Conservation (phyloP, 202 grass and related monocot species). For the Setaria italica region DNA sequence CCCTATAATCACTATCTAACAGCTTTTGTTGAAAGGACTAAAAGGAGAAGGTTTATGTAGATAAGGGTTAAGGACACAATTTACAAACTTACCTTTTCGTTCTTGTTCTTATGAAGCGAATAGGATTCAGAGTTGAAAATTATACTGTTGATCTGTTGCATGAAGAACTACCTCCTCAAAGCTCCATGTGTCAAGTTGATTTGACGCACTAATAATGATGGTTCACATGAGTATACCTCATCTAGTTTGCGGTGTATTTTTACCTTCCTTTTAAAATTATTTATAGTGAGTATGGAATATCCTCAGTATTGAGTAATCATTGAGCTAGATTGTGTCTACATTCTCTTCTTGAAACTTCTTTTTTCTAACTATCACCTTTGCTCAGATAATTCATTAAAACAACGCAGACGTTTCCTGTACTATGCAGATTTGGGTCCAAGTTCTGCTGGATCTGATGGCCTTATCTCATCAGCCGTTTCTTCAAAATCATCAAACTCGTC, state of each 20-base stretch:
- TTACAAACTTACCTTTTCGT: too few species aligned
- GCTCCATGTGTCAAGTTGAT: conserved; percentile 34
- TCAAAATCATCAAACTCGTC: conserved; percentile 59
- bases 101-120: not conserved
- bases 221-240: conserved; percentile 22
- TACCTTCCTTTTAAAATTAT: not conserved
- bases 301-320: not conserved
- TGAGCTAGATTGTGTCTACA: conserved; percentile 10
- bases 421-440: conserved; percentile 44
- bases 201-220: conserved; percentile 26
- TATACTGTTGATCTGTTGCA: conserved; percentile 13
- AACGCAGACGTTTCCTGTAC: conserved; percentile 11
- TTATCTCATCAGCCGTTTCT: conserved; percentile 41
- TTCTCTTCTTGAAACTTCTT: not conserved
- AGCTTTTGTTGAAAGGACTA: too few species aligned
- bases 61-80: too few species aligned
- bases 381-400: conserved; percentile 21
- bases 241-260: not conserved
- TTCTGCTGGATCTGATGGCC: conserved; percentile 52
- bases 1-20: too few species aligned
- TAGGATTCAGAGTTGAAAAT: not conserved
- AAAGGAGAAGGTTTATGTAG: too few species aligned
- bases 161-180: conserved; percentile 9
- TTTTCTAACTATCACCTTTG: conserved; percentile 1
- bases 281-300: conserved; percentile 16